Evolutionary conservation across 2,329 filamentous ascomycete species (phyloP), one percentile per base, ranked within the genome.

Genomic region (Fusarium zealandicum): DNA sequence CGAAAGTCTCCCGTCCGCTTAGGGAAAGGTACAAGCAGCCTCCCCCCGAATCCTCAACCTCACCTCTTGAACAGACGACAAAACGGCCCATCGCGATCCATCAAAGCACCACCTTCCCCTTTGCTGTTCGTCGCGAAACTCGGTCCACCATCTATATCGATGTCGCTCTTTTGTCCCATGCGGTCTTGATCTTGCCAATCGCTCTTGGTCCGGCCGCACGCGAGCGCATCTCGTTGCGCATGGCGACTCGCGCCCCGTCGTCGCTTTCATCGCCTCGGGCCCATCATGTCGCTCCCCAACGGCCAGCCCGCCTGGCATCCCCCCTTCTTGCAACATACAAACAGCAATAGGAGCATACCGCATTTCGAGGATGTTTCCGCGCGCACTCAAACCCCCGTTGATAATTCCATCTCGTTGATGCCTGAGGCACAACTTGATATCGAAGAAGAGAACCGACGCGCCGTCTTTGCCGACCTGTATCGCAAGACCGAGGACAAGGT

Each of bases 401-500:
- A 83, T 73, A 75, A 73, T 72, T 71, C 76, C 66, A 71, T 73
- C 59, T 70, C 73, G 49, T 78, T 80, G 80, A 76, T 84, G 81
- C 83, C 83, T 81, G 83, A 86, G 81, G 80, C 83, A 81, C 76
- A 80, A 61, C 64, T 73, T 57, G 82, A 87, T 75, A 77, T 80
- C 69, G 75, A 88, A 68, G 89, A 92, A 42, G 89, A 93, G 71
- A 83, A 84, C 65, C 82, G 86, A 72, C 88, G 89, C 75, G 81
- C 85, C 69, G 80, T 87, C 70, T 95, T 97, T 75, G 85, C 86
- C 72, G 86, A 91, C 52, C 78, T 93, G 49, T 96, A 90, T 80
- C 85, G 84, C 70, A 84, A 84, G 73, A 88, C 85, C 67, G 92
- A 97, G 75, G 82, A 85, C 65, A 89, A 86, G 75, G 87, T 97